Evolutionary conservation across 768 basidiomycete genomes (phyloP).

Genomic region (Mycena rebaudengoi): DNA sequence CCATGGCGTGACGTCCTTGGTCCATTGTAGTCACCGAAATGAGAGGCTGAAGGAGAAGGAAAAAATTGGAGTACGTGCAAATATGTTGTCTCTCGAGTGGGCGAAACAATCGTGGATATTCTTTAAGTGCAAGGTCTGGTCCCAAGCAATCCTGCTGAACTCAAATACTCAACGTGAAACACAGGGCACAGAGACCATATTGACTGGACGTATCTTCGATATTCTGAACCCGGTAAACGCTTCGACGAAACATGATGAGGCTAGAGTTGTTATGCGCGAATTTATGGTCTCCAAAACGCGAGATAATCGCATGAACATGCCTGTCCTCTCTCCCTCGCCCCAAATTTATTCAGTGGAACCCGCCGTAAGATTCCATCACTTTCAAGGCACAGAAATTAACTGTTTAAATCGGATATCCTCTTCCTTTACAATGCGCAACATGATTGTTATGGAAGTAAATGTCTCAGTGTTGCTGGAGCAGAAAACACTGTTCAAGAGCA

Average conservation of each 20-base stretch:
- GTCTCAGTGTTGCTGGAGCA: not conserved
- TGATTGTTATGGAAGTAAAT: not conserved
- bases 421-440: not conserved
- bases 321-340: not conserved
- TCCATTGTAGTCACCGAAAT: constrained; percentile 32
- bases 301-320: constrained; percentile 9
- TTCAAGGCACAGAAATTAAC: not conserved
- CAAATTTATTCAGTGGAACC: not conserved
- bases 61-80: not conserved
- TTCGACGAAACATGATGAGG: not conserved
- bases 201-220: not conserved
- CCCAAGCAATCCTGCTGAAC: no score
- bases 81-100: not conserved
- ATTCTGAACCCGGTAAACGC: not conserved
- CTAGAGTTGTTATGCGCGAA: not conserved
- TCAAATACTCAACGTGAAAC: no score
- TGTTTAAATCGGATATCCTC: not conserved
- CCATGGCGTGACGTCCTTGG: not conserved
- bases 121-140: not conserved
- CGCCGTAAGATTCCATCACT: not conserved
- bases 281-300: not conserved
- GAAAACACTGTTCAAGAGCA: not conserved
- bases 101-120: not conserved
- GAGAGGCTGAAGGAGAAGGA: not conserved
- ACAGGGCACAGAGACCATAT: not conserved